Base-by-base conservation (phyloP, 2,329 filamentous ascomycete genomes). In the Arthrinium puccinioides region DNA sequence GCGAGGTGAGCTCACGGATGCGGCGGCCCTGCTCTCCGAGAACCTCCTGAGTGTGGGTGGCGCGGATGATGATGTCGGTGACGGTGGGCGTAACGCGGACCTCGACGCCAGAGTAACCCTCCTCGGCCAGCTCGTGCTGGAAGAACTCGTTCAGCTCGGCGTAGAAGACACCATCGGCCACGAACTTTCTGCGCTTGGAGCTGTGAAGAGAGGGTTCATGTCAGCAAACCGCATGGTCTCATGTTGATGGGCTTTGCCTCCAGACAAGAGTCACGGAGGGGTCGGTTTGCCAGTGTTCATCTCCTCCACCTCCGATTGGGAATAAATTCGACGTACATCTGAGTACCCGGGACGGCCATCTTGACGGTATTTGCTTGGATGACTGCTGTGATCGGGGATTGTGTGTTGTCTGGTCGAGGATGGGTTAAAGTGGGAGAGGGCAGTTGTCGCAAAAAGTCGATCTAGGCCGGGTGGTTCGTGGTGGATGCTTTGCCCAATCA, bases 121-220 rank as follows among this genome's bases (percentile, higher is more conserved):
- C 94, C 83, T 98, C 92, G 67, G 92, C 92, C 67, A 98, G 80
- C 77, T 98, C 92, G 72, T 92, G 90, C 82, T 97, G 92, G 87
- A 98, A 98, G 85, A 98, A 98, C 79, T 98, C 92, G 84, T 98
- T 98, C 72, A 98, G 78, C 77, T 98, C 92, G 78, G 92, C 92
- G 74, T 96, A 98, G 87, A 98, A 98, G 64, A 98, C 92, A 83
- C 92, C 92, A 74, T 98, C 92, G 57, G 84, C 86, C 67, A 90
- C 84, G 76, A 89, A 90, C 82, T 90, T 90, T 80, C 85, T 86
- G 72, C 84, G 74, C 83, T 90, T 90, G 69, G 84, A 89, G 71
- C 85, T 89, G 64, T 52, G 37, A 42, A 28, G 20, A 24, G 31
- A 21, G 4, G 18, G 11, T 18, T 14, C 29, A 24, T 10, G n/a